Evolutionary conservation across 2,329 filamentous ascomycete genomes (phyloP).

Genomic region (Teratosphaeria viscida): DNA sequence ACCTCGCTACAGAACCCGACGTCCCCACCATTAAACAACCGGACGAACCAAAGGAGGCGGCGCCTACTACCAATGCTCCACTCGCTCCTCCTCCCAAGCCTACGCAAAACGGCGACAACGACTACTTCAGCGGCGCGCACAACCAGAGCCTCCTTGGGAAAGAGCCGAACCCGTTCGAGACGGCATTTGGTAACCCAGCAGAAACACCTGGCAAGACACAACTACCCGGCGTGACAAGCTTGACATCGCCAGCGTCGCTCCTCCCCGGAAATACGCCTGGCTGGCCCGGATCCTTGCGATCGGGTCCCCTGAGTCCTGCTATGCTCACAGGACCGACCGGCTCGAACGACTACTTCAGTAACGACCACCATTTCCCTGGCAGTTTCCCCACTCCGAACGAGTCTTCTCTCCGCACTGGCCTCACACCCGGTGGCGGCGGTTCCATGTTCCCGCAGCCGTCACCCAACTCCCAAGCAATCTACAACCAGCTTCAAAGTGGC

Average conservation of each 20-base stretch:
- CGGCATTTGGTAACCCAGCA: constrained; percentile 67
- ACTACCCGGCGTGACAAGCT: constrained; percentile 76
- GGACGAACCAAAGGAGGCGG: constrained; percentile 21
- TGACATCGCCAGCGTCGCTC: constrained; percentile 82
- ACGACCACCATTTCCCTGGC: constrained; percentile 65
- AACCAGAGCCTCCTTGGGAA: constrained; percentile 46
- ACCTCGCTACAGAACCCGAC: not conserved
- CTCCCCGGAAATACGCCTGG: constrained; percentile 63
- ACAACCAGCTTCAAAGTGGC: constrained; percentile 67
- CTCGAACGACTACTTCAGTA: constrained; percentile 66
- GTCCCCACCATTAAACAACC: constrained; percentile 27
- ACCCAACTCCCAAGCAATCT: constrained; percentile 74
- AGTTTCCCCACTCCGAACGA: constrained; percentile 95
- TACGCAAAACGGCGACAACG: constrained; percentile 33
- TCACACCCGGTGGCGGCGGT: constrained; percentile 88
- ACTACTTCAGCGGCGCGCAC: constrained; percentile 41
- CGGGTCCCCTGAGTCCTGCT: constrained; percentile 87
- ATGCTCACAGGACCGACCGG: constrained; percentile 79
- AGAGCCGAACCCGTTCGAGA: constrained; percentile 95
- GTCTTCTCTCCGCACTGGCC: constrained; percentile 78
- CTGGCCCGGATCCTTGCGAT: constrained; percentile 80
- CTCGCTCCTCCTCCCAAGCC: constrained; percentile 44
- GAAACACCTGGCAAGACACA: constrained; percentile 75
- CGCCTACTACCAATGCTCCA: constrained; percentile 34
- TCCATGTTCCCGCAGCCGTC: constrained; percentile 94